These are phyloP conservation scores for Picochlorum sp. DNA, from an alignment of 139 green algal species.

Conservation along the genomic window DNA sequence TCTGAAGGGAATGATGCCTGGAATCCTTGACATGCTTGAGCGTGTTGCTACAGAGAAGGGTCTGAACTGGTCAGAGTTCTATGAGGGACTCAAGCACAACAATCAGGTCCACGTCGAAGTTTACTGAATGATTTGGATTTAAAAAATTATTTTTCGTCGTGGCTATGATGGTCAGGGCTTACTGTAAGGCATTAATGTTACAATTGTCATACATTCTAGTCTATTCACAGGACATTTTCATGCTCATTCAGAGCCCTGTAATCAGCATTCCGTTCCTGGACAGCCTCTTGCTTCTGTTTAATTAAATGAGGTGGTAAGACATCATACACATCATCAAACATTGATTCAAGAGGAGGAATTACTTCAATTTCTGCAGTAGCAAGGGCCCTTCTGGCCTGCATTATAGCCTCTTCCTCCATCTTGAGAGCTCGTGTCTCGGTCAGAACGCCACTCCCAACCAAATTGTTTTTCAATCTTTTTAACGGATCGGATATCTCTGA, in stretches of 20 bases:
- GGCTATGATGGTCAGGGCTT: no score
- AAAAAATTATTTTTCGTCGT: background rate
- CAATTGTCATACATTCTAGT: background rate
- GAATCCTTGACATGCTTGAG: slow-evolving; percentile 91
- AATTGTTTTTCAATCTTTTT: slow-evolving; percentile 53
- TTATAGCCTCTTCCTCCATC: slow-evolving; percentile 28
- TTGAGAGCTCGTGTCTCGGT: slow-evolving; percentile 37
- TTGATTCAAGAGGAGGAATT: slow-evolving; percentile 45
- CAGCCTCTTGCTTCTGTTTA: slow-evolving; percentile 44
- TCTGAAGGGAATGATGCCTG: slow-evolving; percentile 99
- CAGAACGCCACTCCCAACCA: slow-evolving; percentile 58
- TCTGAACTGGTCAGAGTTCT: slow-evolving; percentile 79
- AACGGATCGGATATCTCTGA: slow-evolving; percentile 77
- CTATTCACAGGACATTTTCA: no score
- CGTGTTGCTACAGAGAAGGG: slow-evolving; percentile 78
- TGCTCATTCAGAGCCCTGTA: background rate
- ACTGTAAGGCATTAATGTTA: background rate
- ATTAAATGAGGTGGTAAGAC: slow-evolving; percentile 51
- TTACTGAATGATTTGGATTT: slow-evolving; percentile 52
- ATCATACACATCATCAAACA: slow-evolving; percentile 78
- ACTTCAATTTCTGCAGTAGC: slow-evolving; percentile 37
- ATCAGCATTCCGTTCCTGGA: no score
- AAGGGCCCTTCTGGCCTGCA: slow-evolving; percentile 50
- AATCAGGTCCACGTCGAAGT: slow-evolving; percentile 95
- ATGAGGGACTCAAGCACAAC: slow-evolving; percentile 74